A percentile compares a stretch with the other conserved stretches of the same genome.
phyloP scores from a whole-genome alignment of 352 stramenopile species.

The Peronosclerospora sorghi region DNA sequence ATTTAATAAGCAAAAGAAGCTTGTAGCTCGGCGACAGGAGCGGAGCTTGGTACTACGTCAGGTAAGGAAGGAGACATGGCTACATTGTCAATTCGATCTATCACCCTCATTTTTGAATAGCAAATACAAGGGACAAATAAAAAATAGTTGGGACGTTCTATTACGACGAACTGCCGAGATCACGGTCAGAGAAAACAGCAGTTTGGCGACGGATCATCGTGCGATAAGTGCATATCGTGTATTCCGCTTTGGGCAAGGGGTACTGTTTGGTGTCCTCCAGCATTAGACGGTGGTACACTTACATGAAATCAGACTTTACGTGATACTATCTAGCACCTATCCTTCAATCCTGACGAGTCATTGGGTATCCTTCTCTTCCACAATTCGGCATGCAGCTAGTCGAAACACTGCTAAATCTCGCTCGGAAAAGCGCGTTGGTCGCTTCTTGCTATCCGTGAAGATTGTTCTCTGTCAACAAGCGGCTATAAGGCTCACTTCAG shows the following conservation, averaged over 20 bases:
- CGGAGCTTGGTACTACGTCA: conserved; percentile 48
- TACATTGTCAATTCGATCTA: neutral
- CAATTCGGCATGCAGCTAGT: too few species aligned
- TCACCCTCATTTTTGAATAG: neutral
- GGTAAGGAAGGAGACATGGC: conserved; percentile 12
- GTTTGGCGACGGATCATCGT: too few species aligned
- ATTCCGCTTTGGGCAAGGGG: too few species aligned
- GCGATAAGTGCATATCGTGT: too few species aligned
- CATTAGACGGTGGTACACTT: neutral
- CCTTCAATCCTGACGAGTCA: neutral
- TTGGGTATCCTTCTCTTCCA: neutral
- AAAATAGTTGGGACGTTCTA: neutral
- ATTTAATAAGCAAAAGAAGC: conserved; percentile 38
- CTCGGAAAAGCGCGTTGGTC: too few species aligned
- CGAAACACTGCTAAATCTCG: too few species aligned
- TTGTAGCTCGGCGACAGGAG: conserved; percentile 37
- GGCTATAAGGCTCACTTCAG: too few species aligned
- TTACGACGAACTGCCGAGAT: too few species aligned
- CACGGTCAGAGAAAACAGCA: too few species aligned
- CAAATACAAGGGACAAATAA: conserved; percentile 4
- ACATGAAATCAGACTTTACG: neutral
- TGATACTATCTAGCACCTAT: neutral
- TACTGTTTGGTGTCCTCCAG: too few species aligned
- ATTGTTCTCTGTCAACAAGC: too few species aligned
- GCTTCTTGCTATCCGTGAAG: too few species aligned